Evolutionary conservation across 805 yeast genomes (phyloP).

Genomic region (Lachancea fermentati): DNA sequence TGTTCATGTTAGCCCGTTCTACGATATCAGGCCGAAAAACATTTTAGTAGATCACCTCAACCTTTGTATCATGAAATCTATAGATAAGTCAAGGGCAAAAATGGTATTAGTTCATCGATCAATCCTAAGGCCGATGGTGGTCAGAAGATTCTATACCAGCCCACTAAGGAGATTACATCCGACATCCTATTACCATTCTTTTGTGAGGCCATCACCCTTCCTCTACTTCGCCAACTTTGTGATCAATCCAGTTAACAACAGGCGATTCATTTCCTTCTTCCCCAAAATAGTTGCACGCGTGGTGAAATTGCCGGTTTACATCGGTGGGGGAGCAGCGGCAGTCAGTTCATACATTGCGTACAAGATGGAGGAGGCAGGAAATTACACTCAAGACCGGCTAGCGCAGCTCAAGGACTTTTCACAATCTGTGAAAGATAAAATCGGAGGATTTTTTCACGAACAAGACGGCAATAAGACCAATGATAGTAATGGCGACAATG

Average conservation of each 20-base stretch:
- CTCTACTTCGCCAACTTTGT: slow-evolving; percentile 14
- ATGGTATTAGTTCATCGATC: slow-evolving; percentile 1
- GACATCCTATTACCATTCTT: slow-evolving; percentile 19
- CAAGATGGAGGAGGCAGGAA: slow-evolving; percentile 82
- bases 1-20: background rate
- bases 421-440: slow-evolving; percentile 43
- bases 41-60: too few relatives aligned
- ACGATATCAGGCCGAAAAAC: background rate
- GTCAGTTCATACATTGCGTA: slow-evolving; percentile 91
- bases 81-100: background rate
- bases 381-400: slow-evolving; percentile 62
- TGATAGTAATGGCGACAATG: slow-evolving; percentile 43
- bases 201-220: slow-evolving; percentile 17
- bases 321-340: slow-evolving; percentile 91
- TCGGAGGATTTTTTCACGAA: slow-evolving; percentile 28
- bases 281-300: slow-evolving; percentile 53
- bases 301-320: slow-evolving; percentile 64
- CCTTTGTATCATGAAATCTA: background rate
- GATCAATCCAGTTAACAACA: slow-evolving; percentile 16
- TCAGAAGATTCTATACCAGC: slow-evolving; percentile 3
- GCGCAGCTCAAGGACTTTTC: slow-evolving; percentile 58
- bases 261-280: slow-evolving; percentile 30
- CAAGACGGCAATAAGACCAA: slow-evolving; percentile 21
- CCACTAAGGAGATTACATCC: slow-evolving; percentile 8
- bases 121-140: background rate